A percentile compares a stretch with the other conserved stretches of the same genome.
These are phyloP conservation scores for Trypanosoma congolense DNA, from an alignment of 208 protist species.

Conservation along the genomic window DNA sequence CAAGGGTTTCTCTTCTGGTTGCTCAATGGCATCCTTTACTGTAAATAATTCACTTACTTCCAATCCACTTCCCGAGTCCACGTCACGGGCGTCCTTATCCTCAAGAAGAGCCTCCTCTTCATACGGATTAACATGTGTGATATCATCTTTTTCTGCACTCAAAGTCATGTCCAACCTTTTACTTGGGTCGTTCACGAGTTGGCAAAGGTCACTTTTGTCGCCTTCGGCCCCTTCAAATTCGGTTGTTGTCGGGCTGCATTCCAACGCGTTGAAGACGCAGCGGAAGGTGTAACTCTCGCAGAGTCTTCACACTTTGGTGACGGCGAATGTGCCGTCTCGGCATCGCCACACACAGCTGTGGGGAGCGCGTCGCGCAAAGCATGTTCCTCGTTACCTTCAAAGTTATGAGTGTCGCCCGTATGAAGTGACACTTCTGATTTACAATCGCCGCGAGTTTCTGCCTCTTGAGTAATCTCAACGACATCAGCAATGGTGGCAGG, in stretches of 20 bases:
- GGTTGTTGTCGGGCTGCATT: constrained; percentile 21
- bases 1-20: neutral
- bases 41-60: too few relatives aligned
- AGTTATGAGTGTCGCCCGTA: neutral
- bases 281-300: neutral
- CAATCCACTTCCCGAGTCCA: too few relatives aligned
- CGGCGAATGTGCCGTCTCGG: neutral
- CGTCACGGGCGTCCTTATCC: too few relatives aligned
- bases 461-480: too few relatives aligned
- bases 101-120: too few relatives aligned
- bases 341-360: neutral
- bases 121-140: neutral
- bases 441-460: too few relatives aligned
- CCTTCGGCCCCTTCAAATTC: neutral
- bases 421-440: too few relatives aligned
- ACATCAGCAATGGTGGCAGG: too few relatives aligned
- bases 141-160: neutral
- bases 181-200: constrained; percentile 5
- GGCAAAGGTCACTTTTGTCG: neutral
- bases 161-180: constrained; percentile 2
- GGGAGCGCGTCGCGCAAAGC: neutral
- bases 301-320: neutral
- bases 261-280: constrained; percentile 7
- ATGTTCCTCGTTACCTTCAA: neutral
- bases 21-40: too few relatives aligned